Conservation (phyloP, 2,329 filamentous ascomycete genomes). For the Fusarium chuoi region DNA sequence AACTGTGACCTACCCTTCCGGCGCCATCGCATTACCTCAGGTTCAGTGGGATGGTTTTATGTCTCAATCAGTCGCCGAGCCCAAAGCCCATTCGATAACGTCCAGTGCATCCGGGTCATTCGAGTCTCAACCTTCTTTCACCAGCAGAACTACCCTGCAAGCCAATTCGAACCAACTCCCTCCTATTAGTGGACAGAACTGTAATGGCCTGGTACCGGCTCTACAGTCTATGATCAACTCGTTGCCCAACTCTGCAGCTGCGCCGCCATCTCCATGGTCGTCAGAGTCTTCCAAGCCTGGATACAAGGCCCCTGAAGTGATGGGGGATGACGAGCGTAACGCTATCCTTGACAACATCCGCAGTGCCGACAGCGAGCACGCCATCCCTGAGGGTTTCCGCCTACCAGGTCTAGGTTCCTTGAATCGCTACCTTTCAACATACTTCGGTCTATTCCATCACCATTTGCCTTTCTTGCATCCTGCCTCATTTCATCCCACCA, state of each 20-base stretch:
- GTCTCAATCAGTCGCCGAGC: conserved; percentile 73
- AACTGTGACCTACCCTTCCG: conserved; percentile 78
- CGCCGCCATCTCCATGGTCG: conserved; percentile 78
- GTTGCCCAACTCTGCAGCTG: conserved; percentile 73
- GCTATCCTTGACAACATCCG: conserved; percentile 88
- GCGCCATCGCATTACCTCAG: conserved; percentile 83
- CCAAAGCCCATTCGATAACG: conserved; percentile 79
- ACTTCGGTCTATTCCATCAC: conserved; percentile 97
- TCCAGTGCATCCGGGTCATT: conserved; percentile 73
- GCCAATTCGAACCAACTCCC: conserved; percentile 72
- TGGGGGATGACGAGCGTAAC: conserved; percentile 85
- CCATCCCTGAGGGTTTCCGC: conserved; percentile 88
- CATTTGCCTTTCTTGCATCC: conserved; percentile 96
- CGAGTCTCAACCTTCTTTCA: conserved; percentile 73
- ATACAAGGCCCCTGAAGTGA: conserved; percentile 80
- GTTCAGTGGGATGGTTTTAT: conserved; percentile 94
- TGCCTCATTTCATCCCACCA: conserved; percentile 84
- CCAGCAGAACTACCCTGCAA: conserved; percentile 65
- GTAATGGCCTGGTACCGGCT: conserved; percentile 70
- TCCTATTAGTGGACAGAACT: conserved; percentile 72
- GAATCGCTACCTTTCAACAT: conserved; percentile 93
- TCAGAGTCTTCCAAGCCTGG: conserved; percentile 72
- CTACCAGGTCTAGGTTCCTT: conserved; percentile 82
- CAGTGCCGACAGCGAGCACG: conserved; percentile 80
- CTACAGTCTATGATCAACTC: conserved; percentile 80